Evolutionary conservation across 768 basidiomycete genomes (phyloP), one percentile per base, ranked within the genome.

Genomic region (Melanogaster broomeanus): DNA sequence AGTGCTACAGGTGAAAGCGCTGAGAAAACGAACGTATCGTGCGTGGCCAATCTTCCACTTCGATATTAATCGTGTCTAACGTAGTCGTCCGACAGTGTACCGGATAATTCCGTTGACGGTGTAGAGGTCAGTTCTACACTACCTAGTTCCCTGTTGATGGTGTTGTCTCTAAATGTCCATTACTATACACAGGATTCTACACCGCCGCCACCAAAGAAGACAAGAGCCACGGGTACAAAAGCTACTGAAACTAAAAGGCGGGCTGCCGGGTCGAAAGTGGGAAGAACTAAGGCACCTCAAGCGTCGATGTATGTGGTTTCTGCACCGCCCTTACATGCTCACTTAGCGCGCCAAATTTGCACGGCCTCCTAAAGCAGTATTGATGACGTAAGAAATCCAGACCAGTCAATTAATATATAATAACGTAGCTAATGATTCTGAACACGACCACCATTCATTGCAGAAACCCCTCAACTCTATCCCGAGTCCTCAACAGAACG

Each of bases 131-230:
- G 69, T 62, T 19, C 51, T 48, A 55, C 50, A 21, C 51, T 48
- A 55, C 50, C 53, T 41, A 24, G 39, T 22, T 12, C 30, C 33
- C n/a, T 42, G 21, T 31, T 19, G n/a, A n/a, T n/a, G n/a, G 19
- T 13, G 15, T 19, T 15, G 13, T 33, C 39, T 46, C 49, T 52
- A 35, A 4, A 21, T n/a, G 42, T 52, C 33, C 25, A 31, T 55
- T 52, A 31, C 53, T 52, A 59, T 39, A 27, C 33, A 43, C 21
- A 49, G 24, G 25, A 41, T 44, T 35, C 13, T 22, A 66, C 48
- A 34, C 55, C 67, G 27, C 66, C 74, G 10, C 62, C 72, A 24
- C 53, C 70, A 18, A 80, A 79, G 64, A 81, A 75, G 59, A 44
- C 73, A 5, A 80, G 62, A 64, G 63, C 68, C 1, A 66, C 61